Evolutionary conservation across 441 rosid genomes (phyloP), one percentile per base, ranked within the genome.

Genomic region (Brassica hybrid): DNA sequence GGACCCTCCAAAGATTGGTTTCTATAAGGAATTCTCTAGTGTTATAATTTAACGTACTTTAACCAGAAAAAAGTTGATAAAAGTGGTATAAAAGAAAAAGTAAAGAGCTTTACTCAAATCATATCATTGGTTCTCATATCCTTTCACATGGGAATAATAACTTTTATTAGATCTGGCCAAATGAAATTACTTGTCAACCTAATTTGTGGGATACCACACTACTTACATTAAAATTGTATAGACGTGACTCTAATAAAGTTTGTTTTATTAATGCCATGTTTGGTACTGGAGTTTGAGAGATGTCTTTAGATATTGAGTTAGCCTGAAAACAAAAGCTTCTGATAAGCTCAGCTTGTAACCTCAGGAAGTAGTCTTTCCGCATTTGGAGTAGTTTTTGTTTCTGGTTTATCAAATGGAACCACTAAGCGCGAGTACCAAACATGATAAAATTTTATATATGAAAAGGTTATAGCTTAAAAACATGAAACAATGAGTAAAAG

Each of bases 1-100:
- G 32, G 63, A 57, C 63, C 63, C 62, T 58, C 63, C 63, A 58
- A 58, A 58, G 62, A 21, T 58, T 58, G 61, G n/a, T 57, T 57
- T 57, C 27, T 9, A 57, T 3, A 18, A 17, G 27, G 5, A 18
- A 8, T 56, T 19, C 62, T 0, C 62, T 19, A 58, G 30, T 58
- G 27, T 19, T 58, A 10, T 58, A 58, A 58, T 4, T 10, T 58
- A 58, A 21, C 63, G 32, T 21, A 58, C 63, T 58, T 58, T 58
- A 21, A 5, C 32, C 14, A 12, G 30, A 23, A 58, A 45, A 23
- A 59, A 59, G 63, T 21, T 59, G 34, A 59, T 23, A 4, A 11
- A 59, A 21, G 11, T 57, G 63, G 11, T 21, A 59, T 21, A 54
- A 54, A 21, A 11, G 63, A 59, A 59, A 59, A 59, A 21, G 63